These are phyloP conservation scores for Russula virescens DNA, from an alignment of 768 basidiomycete genomes.

Conservation along the genomic window DNA sequence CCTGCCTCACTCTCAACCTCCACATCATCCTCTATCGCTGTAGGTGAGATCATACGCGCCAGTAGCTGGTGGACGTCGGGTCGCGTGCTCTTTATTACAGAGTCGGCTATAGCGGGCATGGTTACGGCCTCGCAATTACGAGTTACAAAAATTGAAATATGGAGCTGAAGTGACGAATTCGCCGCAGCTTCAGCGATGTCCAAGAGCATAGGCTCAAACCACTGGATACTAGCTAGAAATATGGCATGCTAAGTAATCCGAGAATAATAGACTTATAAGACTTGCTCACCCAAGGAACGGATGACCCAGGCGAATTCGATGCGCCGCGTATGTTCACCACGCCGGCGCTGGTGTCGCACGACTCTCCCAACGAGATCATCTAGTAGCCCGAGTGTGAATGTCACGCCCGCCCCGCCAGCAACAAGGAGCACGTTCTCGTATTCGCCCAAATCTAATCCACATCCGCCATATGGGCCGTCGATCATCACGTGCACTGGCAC, in stretches of 20 bases:
- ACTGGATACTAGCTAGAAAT: slow-evolving; percentile 39
- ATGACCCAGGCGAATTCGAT: slow-evolving; percentile 84
- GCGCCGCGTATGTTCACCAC: slow-evolving; percentile 50
- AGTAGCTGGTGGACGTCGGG: slow-evolving; percentile 48
- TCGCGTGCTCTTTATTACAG: slow-evolving; percentile 44
- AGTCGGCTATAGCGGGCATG: slow-evolving; percentile 55
- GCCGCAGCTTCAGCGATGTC: slow-evolving; percentile 41
- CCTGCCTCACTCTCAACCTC: slow-evolving; percentile 28
- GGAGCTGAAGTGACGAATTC: slow-evolving; percentile 50
- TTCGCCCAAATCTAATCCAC: slow-evolving; percentile 58
- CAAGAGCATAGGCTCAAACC: slow-evolving; percentile 45
- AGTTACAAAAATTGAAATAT: slow-evolving; percentile 71
- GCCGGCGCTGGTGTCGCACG: slow-evolving; percentile 39
- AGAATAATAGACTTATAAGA: background rate
- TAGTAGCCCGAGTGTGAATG: slow-evolving; percentile 73
- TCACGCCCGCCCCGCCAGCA: slow-evolving; percentile 80
- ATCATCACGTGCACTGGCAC: slow-evolving; percentile 62
- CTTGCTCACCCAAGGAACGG: slow-evolving; percentile 56
- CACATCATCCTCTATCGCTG: slow-evolving; percentile 18
- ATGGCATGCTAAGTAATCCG: background rate
- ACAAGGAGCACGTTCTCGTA: slow-evolving; percentile 74
- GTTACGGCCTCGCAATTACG: slow-evolving; percentile 62
- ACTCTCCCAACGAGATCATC: slow-evolving; percentile 76
- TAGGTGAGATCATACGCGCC: slow-evolving; percentile 36
- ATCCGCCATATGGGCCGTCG: slow-evolving; percentile 86